phyloP scores from a whole-genome alignment of 2,329 filamentous ascomycete species.

The Hirsutella rhossiliensis region DNA sequence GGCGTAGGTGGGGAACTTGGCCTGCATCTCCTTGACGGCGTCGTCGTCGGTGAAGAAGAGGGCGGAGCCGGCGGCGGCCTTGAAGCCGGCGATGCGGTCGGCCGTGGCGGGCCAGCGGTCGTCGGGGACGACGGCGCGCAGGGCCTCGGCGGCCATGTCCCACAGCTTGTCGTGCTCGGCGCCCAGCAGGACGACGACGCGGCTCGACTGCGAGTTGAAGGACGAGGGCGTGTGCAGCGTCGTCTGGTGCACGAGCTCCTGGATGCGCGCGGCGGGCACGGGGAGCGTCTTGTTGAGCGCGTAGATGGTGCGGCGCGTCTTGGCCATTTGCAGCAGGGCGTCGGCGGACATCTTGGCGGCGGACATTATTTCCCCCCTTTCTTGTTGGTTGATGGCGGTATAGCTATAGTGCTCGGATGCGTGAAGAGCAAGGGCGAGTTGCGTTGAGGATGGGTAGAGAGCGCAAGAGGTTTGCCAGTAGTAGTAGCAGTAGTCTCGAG shows the following conservation, averaged over 20 bases:
- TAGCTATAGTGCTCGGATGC: no score
- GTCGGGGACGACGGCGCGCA: constrained; percentile 45
- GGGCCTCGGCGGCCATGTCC: constrained; percentile 51
- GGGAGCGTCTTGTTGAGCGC: constrained; percentile 51
- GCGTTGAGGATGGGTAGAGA: no score
- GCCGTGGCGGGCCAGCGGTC: constrained; percentile 46
- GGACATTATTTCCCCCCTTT: constrained; percentile 15
- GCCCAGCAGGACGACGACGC: constrained; percentile 66
- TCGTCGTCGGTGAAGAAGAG: constrained; percentile 78
- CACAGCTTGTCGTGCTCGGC: constrained; percentile 81
- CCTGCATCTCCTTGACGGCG: constrained; percentile 52
- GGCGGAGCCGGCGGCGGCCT: constrained; percentile 64
- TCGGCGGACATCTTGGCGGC: constrained; percentile 29
- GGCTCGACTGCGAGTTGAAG: constrained; percentile 83
- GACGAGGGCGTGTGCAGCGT: constrained; percentile 62
- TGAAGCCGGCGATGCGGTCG: constrained; percentile 42
- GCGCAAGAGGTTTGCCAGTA: no score
- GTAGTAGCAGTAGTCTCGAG: no score
- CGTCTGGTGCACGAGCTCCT: constrained; percentile 51
- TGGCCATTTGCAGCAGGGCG: constrained; percentile 50
- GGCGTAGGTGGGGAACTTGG: constrained; percentile 60
- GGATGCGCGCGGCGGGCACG: constrained; percentile 38
- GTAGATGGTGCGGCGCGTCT: constrained; percentile 59
- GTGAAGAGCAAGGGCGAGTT: no score
- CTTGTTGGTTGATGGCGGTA: no score